Evolutionary conservation across 441 rosid species (phyloP).

Genomic region (Erysimum pusillum): DNA sequence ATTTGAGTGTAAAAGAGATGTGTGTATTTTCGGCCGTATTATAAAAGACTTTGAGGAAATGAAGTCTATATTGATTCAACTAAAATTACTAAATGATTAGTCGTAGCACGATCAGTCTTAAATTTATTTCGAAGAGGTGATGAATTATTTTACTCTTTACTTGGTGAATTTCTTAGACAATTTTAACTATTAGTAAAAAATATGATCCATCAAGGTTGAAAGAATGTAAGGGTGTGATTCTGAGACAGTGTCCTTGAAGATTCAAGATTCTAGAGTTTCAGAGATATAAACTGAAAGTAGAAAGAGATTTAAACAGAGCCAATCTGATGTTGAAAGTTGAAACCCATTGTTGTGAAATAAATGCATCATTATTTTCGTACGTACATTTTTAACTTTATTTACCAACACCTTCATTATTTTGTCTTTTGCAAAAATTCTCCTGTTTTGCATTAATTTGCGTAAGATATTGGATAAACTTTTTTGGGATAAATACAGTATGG

Average conservation of each 20-base stretch:
- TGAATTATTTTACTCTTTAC: background rate
- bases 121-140: background rate
- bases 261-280: conserved; percentile 17
- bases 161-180: background rate
- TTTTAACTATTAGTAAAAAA: conserved; percentile 1
- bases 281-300: conserved; percentile 35
- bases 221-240: conserved; percentile 15
- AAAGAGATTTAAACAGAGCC: conserved; percentile 24
- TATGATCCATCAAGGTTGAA: conserved; percentile 23
- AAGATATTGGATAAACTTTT: conserved; percentile 22
- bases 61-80: too few relatives aligned
- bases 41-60: too few relatives aligned
- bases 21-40: background rate
- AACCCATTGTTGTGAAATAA: conserved; percentile 32
- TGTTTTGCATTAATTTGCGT: conserved; percentile 31
- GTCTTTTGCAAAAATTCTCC: background rate
- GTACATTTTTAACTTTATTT: conserved; percentile 40
- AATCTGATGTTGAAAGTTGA: conserved; percentile 34
- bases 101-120: background rate
- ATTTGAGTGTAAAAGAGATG: background rate
- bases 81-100: background rate
- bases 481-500: conserved; percentile 19
- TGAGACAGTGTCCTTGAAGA: conserved; percentile 41
- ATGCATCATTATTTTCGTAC: conserved; percentile 30
- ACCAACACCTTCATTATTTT: conserved; percentile 30